Base-by-base conservation (phyloP, 306 rosid genomes). In the Benincasa hispida region DNA sequence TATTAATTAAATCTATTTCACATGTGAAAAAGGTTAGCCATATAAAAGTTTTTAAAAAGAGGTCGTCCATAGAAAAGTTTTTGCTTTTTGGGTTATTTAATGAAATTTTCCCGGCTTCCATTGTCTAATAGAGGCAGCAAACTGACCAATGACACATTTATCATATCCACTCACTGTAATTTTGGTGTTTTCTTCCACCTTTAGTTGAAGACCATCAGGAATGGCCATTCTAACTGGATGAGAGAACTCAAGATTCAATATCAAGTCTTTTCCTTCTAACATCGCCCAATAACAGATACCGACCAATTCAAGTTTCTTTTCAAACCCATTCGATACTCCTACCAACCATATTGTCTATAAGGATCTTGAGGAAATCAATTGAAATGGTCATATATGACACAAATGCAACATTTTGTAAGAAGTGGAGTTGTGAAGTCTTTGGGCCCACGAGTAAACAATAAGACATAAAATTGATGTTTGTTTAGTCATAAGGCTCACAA, bases 301-400 rank as follows among this genome's bases (percentile, higher is more conserved):
- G 10, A 94, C 21, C 82, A 94, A 76, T 76, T 90, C 96, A 68
- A 94, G 95, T 81, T 85, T 91, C 93, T 94, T 94, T 72, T 94
- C 97, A 3, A 94, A 94, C 68, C 98, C 98, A 83, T 86, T 89
- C 21, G 98, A 94, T 34, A 94, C 98, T 82, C 98, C 98, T 72
- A 88, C 85, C 73, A n/a, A 93, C 92, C 89, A 93, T 79, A 85
- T 93, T 93, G 88, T 90, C 92, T 19, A 92, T 92, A 21, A 92
- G 96, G 1, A 96, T 94, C 93, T 96, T 92, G 78, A 79, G 63
- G 37, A 89, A 68, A 72, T 78, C 55, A 72, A 69, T 80, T 70
- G 60, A 77, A 63, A 39, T 51, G 60, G 28, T 61, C 75, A 68
- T 42, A 22, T 42, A 41, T 41, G 47, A 41, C 13, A 41, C 13